Evolutionary conservation across 208 protist species (phyloP).

Genomic region (Herpetomonas samuelpessoai): DNA sequence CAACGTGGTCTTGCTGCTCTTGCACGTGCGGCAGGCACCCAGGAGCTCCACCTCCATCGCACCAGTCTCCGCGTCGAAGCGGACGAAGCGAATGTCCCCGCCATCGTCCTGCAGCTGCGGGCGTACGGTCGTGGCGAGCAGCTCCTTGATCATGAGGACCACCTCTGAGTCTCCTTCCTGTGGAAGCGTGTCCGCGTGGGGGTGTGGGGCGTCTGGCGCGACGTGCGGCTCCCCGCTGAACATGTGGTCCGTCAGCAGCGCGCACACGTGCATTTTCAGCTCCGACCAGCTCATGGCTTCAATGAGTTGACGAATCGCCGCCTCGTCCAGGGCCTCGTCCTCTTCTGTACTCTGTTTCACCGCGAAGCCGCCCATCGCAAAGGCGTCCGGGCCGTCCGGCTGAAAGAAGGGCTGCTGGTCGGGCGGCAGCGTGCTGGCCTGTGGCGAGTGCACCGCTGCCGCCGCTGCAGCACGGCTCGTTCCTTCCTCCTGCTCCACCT

Average conservation of each 20-base stretch:
- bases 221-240: conserved; percentile 74
- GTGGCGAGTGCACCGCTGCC: background rate
- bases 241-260: conserved; percentile 82
- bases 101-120: conserved; percentile 91
- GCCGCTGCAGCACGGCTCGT: background rate
- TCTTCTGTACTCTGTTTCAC: conserved; percentile 19
- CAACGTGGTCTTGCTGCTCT: conserved; percentile 81
- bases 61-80: conserved; percentile 47
- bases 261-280: conserved; percentile 79
- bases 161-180: conserved; percentile 81
- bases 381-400: conserved; percentile 4
- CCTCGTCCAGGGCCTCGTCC: conserved; percentile 53
- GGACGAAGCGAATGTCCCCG: conserved; percentile 86
- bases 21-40: conserved; percentile 88
- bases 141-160: conserved; percentile 90
- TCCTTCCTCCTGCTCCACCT: conserved; percentile 11
- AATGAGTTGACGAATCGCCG: conserved; percentile 55
- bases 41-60: conserved; percentile 87
- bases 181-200: conserved; percentile 84
- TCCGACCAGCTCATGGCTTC: conserved; percentile 69
- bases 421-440: background rate
- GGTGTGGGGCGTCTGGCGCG: conserved; percentile 65
- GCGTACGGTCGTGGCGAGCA: conserved; percentile 77
- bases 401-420: conserved; percentile 1
- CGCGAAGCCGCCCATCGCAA: conserved; percentile 39